Evolutionary conservation across 1,284 basidiomycete genomes (phyloP).

Genomic region (Cutaneotrichosporon cavernicola): DNA sequence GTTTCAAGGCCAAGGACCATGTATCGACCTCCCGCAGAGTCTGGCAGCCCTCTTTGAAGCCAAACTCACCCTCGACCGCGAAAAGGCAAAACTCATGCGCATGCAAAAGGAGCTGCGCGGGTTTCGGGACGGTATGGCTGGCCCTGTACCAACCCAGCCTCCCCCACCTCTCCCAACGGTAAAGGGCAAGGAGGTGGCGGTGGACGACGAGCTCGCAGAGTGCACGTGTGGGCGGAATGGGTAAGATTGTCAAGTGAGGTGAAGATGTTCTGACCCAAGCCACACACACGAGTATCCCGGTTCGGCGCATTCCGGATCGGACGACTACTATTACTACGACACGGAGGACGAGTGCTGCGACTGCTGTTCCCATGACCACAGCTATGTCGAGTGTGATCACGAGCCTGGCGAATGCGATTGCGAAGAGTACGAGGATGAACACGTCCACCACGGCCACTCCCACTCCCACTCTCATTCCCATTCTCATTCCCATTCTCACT

Average conservation of each 20-base stretch:
- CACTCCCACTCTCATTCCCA: constrained; percentile 23
- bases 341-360: constrained; percentile 36
- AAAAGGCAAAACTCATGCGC: constrained; percentile 50
- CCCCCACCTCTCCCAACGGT: neutral
- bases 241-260: constrained; percentile 20
- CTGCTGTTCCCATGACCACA: constrained; percentile 34
- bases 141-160: constrained; percentile 15
- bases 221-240: constrained; percentile 44
- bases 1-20: constrained; percentile 26
- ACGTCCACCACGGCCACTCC: constrained; percentile 20
- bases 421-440: constrained; percentile 22
- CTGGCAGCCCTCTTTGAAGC: constrained; percentile 52
- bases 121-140: constrained; percentile 39
- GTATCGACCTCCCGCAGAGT: constrained; percentile 47
- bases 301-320: constrained; percentile 33
- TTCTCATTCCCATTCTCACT: constrained; percentile 22
- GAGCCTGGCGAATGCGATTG: constrained; percentile 22
- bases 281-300: constrained; percentile 30
- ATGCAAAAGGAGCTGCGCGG: constrained; percentile 53
- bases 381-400: constrained; percentile 28
- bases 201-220: constrained; percentile 35
- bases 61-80: constrained; percentile 50
- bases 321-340: constrained; percentile 40
- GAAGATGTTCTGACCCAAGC: constrained; percentile 13
- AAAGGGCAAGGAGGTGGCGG: constrained; percentile 39